These are phyloP conservation scores for Malassezia nana DNA, from an alignment of 1,284 basidiomycete genomes.

Conservation along the genomic window DNA sequence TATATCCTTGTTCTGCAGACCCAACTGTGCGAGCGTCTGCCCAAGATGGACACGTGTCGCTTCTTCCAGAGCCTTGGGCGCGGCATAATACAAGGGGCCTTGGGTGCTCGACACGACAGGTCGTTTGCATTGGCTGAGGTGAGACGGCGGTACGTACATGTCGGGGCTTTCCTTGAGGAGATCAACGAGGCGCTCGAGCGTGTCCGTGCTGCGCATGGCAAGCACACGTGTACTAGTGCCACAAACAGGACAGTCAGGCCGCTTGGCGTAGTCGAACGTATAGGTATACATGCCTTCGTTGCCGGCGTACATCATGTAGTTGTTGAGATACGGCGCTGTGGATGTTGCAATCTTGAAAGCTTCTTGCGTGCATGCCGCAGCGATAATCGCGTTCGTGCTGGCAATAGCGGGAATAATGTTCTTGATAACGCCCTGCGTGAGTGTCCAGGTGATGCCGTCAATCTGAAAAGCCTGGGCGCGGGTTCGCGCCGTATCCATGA, in stretches of 20 bases:
- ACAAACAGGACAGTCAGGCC: conserved; percentile 90
- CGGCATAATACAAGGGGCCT: conserved; percentile 73
- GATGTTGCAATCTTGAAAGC: conserved; percentile 97
- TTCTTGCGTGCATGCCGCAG: conserved; percentile 92
- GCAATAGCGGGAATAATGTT: conserved; percentile 85
- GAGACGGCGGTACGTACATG: conserved; percentile 21
- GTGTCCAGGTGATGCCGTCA: conserved; percentile 90
- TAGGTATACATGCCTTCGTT: conserved; percentile 95
- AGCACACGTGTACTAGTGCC: conserved; percentile 60
- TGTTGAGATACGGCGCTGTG: conserved; percentile 84
- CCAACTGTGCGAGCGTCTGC: conserved; percentile 71
- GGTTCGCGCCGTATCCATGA: conserved; percentile 63
- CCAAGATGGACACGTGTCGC: conserved; percentile 77
- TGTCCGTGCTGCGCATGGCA: conserved; percentile 11
- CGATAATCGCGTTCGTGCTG: conserved; percentile 44
- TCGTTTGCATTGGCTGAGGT: conserved; percentile 29
- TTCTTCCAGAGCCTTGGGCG: conserved; percentile 76
- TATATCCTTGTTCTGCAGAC: conserved; percentile 61
- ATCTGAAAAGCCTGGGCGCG: conserved; percentile 87
- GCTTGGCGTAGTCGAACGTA: conserved; percentile 89
- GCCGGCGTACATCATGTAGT: conserved; percentile 84
- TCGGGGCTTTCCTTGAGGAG: conserved; percentile 28
- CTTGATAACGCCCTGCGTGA: conserved; percentile 98
- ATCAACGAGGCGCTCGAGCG: conserved; percentile 30
- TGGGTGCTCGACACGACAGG: conserved; percentile 22